Base-by-base conservation (phyloP, 176 grass and related monocot genomes). In the Areca catechu region DNA sequence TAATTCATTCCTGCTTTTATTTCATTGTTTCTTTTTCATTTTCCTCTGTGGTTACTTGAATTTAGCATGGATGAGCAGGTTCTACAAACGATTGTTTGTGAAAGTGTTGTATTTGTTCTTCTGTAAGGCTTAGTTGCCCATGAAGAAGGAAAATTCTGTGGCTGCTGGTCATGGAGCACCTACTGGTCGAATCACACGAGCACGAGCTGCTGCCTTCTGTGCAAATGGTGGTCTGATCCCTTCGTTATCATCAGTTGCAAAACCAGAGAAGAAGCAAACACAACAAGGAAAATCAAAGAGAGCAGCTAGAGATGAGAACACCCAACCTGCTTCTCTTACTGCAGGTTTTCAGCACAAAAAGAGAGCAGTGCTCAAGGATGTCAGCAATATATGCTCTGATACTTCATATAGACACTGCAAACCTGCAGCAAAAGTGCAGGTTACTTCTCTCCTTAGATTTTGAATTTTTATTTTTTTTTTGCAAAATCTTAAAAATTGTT, bases 361-460 rank as follows among this genome's bases (percentile, higher is more conserved):
- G 58, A 62, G 71, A 34, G 69, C 25, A 57, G 81, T 76, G 43
- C 74, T 89, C 53, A 85, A 75, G 49, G 78, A 89, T 78, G 71
- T 85, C 21, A 81, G 74, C 15, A 89, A 85, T 25, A 49, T 72
- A 29, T 49, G 37, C 56, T 71, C 53, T 69, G 70, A 61, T 15
- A 82, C 60, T 22, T 48, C 62, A 53, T 60, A 19, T 14, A 78
- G 30, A 69, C 48, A 50, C 22, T 50, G 22, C 43, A 64, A 29
- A 49, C 43, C 53, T 48, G 23, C 56, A 21, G 67, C 62, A 28
- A 78, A 84, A 65, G 19, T 50, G 14, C 66, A 89, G 81, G 81
- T 89, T 77, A 51, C 29, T 62, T 75, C 16, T 58, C 5, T 5
- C 21, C 51, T 65, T 53, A 1, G 7, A 12, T 47, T 43, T 43